These are phyloP conservation scores for Aphanoascus verrucosus DNA, from an alignment of 2,329 filamentous ascomycete species.

Conservation along the genomic window DNA sequence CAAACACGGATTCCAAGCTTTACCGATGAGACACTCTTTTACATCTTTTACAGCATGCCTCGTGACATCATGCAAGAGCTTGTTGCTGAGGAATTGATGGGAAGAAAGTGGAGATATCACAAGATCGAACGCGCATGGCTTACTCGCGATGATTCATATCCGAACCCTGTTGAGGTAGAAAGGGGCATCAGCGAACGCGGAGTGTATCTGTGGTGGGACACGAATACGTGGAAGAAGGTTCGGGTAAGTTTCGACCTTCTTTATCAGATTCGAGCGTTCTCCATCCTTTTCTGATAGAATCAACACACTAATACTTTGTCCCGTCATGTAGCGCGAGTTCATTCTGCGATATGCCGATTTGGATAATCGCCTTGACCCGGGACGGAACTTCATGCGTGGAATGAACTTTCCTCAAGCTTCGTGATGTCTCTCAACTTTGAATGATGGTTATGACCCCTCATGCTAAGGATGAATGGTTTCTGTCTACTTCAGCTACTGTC, in stretches of 20 bases:
- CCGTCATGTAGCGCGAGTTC: conserved; percentile 33
- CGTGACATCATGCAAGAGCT: conserved; percentile 56
- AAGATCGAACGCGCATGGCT: conserved; percentile 44
- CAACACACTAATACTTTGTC: neutral
- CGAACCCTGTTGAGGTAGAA: conserved; percentile 39
- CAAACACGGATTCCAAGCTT: conserved; percentile 49
- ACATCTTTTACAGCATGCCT: conserved; percentile 59
- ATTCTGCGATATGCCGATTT: conserved; percentile 41
- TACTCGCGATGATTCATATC: conserved; percentile 39
- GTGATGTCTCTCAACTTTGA: conserved; percentile 8
- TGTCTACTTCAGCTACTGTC: neutral
- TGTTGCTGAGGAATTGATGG: conserved; percentile 51
- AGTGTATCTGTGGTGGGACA: conserved; percentile 44
- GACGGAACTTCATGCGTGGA: conserved; percentile 26
- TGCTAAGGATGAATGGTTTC: conserved; percentile 2
- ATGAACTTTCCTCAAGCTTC: conserved; percentile 26
- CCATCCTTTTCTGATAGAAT: neutral
- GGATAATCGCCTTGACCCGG: conserved; percentile 38
- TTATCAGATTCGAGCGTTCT: neutral
- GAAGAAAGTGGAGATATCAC: conserved; percentile 44
- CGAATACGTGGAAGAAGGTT: conserved; percentile 40
- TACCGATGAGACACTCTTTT: conserved; percentile 55
- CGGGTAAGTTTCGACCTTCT: conserved; percentile 27
- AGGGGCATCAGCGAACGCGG: conserved; percentile 40
- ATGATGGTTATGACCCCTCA: conserved; percentile 2